phyloP scores from a whole-genome alignment of 805 yeast genomes.

The Myxozyma udenii region DNA sequence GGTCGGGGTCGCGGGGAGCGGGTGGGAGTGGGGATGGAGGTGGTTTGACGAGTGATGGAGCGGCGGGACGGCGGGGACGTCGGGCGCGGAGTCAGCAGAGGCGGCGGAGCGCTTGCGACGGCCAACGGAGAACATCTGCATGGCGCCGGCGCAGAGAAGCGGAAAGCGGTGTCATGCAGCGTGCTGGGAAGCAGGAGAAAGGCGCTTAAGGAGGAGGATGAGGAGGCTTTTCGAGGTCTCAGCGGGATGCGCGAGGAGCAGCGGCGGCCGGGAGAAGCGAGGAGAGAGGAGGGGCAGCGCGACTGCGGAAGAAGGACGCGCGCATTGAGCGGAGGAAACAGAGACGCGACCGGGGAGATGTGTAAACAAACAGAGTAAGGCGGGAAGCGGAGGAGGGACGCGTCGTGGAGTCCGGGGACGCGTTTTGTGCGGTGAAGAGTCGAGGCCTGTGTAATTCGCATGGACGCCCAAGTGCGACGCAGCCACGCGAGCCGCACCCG shows the following conservation, averaged over 20 bases:
- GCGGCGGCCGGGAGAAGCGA: neutral
- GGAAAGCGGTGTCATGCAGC: neutral
- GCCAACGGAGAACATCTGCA: slow-evolving; percentile 7
- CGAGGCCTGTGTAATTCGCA: no score
- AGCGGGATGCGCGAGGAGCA: no score
- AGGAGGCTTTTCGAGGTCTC: no score
- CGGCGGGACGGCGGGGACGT: neutral
- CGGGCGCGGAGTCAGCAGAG: slow-evolving; percentile 1
- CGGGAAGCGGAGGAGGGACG: no score
- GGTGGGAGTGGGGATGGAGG: no score
- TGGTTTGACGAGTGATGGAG: no score
- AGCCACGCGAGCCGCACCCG: neutral
- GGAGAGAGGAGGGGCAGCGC: slow-evolving; percentile 49
- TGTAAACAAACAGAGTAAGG: no score
- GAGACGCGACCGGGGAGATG: no score
- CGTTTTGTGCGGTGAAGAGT: no score
- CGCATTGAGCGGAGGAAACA: slow-evolving; percentile 25
- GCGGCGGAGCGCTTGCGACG: slow-evolving; percentile 8
- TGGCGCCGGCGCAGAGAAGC: slow-evolving; percentile 1
- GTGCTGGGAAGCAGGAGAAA: neutral
- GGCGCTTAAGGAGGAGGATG: neutral
- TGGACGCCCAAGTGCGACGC: no score
- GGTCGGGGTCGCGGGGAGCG: no score
- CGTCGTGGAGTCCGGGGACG: no score
- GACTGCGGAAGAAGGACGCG: slow-evolving; percentile 53